Percentiles rank a stretch among this genome's conserved stretches.
Conservation (phyloP, 1,284 basidiomycete species). For the Agroathelia rolfsii region DNA sequence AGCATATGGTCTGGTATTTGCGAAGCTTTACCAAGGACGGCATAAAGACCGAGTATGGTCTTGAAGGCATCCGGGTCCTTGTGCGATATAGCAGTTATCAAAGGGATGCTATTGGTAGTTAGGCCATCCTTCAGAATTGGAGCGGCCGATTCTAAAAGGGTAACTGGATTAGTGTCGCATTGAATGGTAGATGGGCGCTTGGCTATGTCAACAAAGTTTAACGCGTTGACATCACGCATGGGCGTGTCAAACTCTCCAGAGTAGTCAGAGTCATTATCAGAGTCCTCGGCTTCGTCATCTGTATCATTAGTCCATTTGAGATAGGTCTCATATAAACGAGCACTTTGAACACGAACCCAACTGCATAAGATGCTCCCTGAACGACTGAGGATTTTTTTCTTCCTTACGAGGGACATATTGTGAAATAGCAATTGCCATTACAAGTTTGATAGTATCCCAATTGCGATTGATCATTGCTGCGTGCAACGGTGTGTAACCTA, state of each 20-base stretch:
- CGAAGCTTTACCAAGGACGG: slow-evolving; percentile 18
- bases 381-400: too few relatives aligned
- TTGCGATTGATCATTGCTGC: slow-evolving; percentile 35
- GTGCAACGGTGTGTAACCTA: slow-evolving; percentile 36
- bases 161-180: slow-evolving; percentile 26
- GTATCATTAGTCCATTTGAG: slow-evolving; percentile 19
- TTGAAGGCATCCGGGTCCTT: slow-evolving; percentile 43
- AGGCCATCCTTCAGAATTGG: slow-evolving; percentile 10
- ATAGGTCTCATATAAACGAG: slow-evolving; percentile 5
- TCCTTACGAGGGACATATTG: slow-evolving; percentile 36
- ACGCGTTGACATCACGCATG: too few relatives aligned
- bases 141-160: slow-evolving; percentile 26
- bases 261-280: slow-evolving; percentile 24
- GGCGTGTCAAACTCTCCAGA: slow-evolving; percentile 28
- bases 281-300: slow-evolving; percentile 18
- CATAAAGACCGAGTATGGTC: slow-evolving; percentile 33
- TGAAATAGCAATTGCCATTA: slow-evolving; percentile 40
- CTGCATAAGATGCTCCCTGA: too few relatives aligned
- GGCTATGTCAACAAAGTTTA: slow-evolving; percentile 42
- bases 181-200: slow-evolving; percentile 33
- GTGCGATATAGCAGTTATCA: slow-evolving; percentile 28
- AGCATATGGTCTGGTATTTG: slow-evolving; percentile 16
- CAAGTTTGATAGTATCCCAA: slow-evolving; percentile 44
- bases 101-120: slow-evolving; percentile 11
- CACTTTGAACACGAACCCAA: too few relatives aligned